Conservation (phyloP, 768 basidiomycete species). For the Suillus tomentosus region DNA sequence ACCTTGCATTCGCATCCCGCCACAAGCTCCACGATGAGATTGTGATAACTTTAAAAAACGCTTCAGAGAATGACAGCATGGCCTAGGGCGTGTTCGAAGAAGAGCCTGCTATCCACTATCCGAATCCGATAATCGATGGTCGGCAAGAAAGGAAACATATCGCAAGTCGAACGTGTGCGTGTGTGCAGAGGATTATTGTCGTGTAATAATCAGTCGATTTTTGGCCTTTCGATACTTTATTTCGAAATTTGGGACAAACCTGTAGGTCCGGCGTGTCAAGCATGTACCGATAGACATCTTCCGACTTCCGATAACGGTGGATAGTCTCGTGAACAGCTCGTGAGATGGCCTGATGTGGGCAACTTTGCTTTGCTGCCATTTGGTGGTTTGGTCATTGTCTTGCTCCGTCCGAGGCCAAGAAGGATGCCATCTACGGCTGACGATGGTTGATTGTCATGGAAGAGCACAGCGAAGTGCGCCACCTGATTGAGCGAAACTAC, state of each 20-base stretch:
- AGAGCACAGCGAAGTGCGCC: not conserved
- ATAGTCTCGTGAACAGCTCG: not conserved
- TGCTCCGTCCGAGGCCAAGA: conserved; percentile 3
- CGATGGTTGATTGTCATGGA: too few species aligned
- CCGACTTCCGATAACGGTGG: not conserved
- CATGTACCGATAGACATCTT: not conserved
- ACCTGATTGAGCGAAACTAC: not conserved
- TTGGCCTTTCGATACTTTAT: not conserved
- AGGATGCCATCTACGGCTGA: not conserved
- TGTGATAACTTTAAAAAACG: conserved; percentile 9
- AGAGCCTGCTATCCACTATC: conserved; percentile 1
- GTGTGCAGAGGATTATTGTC: not conserved
- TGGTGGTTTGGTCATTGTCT: not conserved
- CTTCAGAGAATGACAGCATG: conserved; percentile 2
- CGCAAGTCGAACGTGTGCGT: not conserved
- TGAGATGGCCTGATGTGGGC: not conserved
- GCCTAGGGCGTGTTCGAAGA: conserved; percentile 2
- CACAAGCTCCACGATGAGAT: conserved; percentile 8
- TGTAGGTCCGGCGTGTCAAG: not conserved
- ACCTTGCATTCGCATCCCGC: too few species aligned
- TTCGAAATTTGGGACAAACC: not conserved
- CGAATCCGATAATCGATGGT: conserved; percentile 10
- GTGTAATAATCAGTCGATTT: not conserved
- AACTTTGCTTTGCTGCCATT: not conserved
- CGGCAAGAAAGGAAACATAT: conserved; percentile 3